Conservation (phyloP, 2,329 filamentous ascomycete species). For the Emydomyces testavorans region DNA sequence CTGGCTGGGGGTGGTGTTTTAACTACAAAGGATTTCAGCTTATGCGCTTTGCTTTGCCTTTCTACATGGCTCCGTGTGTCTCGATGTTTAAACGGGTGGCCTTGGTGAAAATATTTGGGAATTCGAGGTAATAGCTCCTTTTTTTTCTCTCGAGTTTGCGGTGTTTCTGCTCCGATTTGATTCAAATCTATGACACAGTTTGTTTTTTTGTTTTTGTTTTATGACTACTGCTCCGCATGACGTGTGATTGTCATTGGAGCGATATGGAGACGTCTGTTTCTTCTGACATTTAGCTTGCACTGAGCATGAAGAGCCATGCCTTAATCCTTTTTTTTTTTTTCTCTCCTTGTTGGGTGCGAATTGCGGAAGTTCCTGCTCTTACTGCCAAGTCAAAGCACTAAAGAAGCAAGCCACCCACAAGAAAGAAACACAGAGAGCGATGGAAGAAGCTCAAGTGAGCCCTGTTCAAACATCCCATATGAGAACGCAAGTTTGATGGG, state of each 20-base stretch:
- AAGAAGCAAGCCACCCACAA: neutral
- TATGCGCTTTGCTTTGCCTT: neutral
- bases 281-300: neutral
- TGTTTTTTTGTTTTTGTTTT: slow-evolving; percentile 5
- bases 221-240: neutral
- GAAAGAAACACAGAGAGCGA: neutral
- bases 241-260: neutral
- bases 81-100: neutral
- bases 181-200: neutral
- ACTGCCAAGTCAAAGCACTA: neutral
- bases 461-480: neutral
- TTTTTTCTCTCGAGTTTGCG: neutral
- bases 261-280: neutral
- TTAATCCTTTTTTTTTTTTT: neutral
- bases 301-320: neutral
- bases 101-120: neutral
- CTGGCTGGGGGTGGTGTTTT: slow-evolving; percentile 5
- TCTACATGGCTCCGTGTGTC: neutral
- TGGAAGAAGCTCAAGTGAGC: neutral
- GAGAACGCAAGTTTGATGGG: slow-evolving; percentile 1
- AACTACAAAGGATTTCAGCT: slow-evolving; percentile 1
- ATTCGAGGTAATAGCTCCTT: slow-evolving; percentile 7
- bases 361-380: neutral
- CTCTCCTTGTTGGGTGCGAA: too few species aligned
- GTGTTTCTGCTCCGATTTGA: slow-evolving; percentile 1